Conservation (phyloP, 1,284 basidiomycete genomes). For the Microbotryomycetes sp. region DNA sequence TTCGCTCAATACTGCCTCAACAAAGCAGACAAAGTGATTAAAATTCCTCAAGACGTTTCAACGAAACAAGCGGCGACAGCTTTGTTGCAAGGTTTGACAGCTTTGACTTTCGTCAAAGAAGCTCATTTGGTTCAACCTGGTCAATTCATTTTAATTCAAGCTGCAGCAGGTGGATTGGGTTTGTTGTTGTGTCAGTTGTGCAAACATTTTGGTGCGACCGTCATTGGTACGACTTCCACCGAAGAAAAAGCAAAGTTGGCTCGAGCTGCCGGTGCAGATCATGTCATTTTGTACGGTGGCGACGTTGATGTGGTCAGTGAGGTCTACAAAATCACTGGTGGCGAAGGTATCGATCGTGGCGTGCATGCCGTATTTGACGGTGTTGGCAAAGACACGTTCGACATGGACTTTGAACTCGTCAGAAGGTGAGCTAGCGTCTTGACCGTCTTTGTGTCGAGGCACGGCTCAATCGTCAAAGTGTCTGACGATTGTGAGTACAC, state of each 20-base stretch:
- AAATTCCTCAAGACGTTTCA: slow-evolving; percentile 49
- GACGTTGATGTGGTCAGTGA: slow-evolving; percentile 59
- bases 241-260: slow-evolving; percentile 78
- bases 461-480: not conserved
- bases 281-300: slow-evolving; percentile 72
- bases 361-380: slow-evolving; percentile 79
- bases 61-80: slow-evolving; percentile 61
- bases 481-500: not conserved
- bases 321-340: slow-evolving; percentile 58
- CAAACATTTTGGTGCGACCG: slow-evolving; percentile 61
- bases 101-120: slow-evolving; percentile 70
- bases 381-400: slow-evolving; percentile 81
- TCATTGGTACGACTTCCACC: slow-evolving; percentile 91
- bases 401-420: slow-evolving; percentile 34
- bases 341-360: slow-evolving; percentile 52
- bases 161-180: slow-evolving; percentile 72
- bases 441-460: slow-evolving; percentile 17
- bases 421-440: slow-evolving; percentile 9
- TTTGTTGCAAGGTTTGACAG: slow-evolving; percentile 68
- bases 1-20: slow-evolving; percentile 72
- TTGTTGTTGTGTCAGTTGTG: slow-evolving; percentile 49
- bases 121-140: slow-evolving; percentile 67
- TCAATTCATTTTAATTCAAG: slow-evolving; percentile 60
- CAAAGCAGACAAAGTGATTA: slow-evolving; percentile 56
- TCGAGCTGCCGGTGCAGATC: slow-evolving; percentile 69